Evolutionary conservation across 2,329 filamentous ascomycete species (phyloP).

Genomic region (Diaporthe citriasiana): DNA sequence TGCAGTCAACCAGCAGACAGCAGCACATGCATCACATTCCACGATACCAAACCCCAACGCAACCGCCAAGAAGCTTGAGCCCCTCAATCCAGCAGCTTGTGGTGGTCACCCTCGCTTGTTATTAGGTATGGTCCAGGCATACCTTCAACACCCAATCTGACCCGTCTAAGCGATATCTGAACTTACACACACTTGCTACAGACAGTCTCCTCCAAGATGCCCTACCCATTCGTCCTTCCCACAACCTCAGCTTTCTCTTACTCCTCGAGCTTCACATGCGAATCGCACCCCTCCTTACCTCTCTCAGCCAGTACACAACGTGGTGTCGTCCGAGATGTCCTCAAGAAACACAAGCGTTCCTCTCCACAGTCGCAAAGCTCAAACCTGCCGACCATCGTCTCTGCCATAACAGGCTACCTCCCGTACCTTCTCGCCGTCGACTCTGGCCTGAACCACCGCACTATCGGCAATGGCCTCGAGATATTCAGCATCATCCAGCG

Average conservation of each 20-base stretch:
- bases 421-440: constrained; percentile 87
- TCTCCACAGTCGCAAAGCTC: constrained; percentile 77
- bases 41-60: constrained; percentile 27
- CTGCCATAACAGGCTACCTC: constrained; percentile 81
- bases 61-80: constrained; percentile 20
- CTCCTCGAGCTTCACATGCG: constrained; percentile 80
- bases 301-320: constrained; percentile 86
- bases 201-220: constrained; percentile 71
- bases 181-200: constrained; percentile 17
- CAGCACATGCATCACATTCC: constrained; percentile 24
- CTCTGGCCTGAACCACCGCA: constrained; percentile 73
- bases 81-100: constrained; percentile 17
- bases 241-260: constrained; percentile 92
- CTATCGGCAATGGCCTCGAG: constrained; percentile 64
- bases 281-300: constrained; percentile 90
- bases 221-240: constrained; percentile 88
- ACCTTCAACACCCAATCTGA: not conserved
- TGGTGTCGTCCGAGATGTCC: constrained; percentile 82
- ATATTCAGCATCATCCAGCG: constrained; percentile 71
- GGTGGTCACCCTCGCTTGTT: not conserved
- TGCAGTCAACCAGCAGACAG: not conserved
- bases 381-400: constrained; percentile 78
- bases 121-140: not conserved
- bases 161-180: not conserved
- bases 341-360: constrained; percentile 94